Evolutionary conservation across 805 yeast genomes (phyloP).

Genomic region (Metschnikowia orientalis): DNA sequence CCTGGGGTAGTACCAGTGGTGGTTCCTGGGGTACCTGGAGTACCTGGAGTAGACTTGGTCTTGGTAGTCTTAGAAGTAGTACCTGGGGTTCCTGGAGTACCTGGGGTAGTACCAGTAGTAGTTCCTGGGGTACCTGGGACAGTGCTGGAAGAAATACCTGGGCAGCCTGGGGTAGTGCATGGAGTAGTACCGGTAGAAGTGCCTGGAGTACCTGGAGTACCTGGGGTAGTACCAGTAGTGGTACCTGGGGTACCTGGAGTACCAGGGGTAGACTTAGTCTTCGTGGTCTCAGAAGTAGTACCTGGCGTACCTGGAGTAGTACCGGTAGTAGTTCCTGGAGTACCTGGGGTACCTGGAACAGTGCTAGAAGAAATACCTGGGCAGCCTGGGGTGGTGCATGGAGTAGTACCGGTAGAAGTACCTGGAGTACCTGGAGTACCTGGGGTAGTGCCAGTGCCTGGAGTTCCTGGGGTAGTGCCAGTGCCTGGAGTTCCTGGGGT

Average conservation of each 20-base stretch:
- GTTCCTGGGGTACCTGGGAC: not conserved
- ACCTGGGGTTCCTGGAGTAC: too few species aligned
- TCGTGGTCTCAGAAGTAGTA: too few species aligned
- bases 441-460: not conserved
- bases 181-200: slow-evolving; percentile 1
- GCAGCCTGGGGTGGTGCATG: not conserved
- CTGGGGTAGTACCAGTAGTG: not conserved
- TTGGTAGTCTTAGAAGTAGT: too few species aligned
- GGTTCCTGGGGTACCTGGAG: not conserved
- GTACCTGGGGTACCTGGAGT: not conserved
- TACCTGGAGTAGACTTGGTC: slow-evolving; percentile 1
- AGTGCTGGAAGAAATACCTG: not conserved
- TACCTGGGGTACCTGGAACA: slow-evolving; percentile 5
- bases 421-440: slow-evolving; percentile 1
- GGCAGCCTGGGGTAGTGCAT: slow-evolving; percentile 1
- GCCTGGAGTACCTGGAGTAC: not conserved
- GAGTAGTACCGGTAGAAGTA: not conserved
- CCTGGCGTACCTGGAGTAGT: too few species aligned
- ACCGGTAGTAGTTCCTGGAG: slow-evolving; percentile 3
- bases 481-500: not conserved
- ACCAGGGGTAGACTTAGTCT: too few species aligned
- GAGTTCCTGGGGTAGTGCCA: not conserved
- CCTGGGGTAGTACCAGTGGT: slow-evolving; percentile 1
- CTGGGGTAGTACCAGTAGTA: not conserved
- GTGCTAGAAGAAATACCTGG: not conserved